Base-by-base conservation (phyloP, 1,284 basidiomycete genomes). In the Puccinia horiana region DNA sequence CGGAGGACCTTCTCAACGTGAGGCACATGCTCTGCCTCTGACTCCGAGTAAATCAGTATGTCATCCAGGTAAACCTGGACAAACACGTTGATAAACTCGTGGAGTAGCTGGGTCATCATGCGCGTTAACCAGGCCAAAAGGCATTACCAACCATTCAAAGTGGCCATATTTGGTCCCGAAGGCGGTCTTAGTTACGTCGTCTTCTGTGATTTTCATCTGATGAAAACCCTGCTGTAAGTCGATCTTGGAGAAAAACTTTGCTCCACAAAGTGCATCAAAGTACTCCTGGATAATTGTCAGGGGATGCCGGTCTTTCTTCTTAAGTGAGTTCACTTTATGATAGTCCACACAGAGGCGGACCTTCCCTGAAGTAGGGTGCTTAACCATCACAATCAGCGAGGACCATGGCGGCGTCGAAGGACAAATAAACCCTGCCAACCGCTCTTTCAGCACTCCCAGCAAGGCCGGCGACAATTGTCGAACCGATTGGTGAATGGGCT, bases 81-180 rank as follows among this genome's bases (percentile, higher is more conserved):
- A 52, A 35, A 56, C 8, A 44, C 32, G 47, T 80, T 75, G 11
- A 76, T 52, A 18, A 78, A 37, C 32, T 49, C 18, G 1, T 35
- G 29, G 11, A 84, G 65, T 14, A 84, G 26, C 32, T 83, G 18
- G 40, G 74, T 83, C 83, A 84, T 83, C 35, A 84, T 47, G 1
- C 29, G n/a, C n/a, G n/a, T n/a, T n/a, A 0, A 40, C 52, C 32
- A 84, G 58, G 0, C 83, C 83, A 54, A 84, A 83, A 0, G 80
- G 83, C 81, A 82, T 77, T 5, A 77, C 81, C 26, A 76, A n/a
- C 52, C 58, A 82, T 29, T 82, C 18, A 23, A 42, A 77, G 29
- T 74, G 23, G 1, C 65, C 37, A 40, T 72, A 47, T 12, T 76
- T 26, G n/a, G 73, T 79, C 23, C 52, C 32, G 47, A 80, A 80